Base-by-base conservation (phyloP, 306 rosid species). In the Trichosanthes truncata region DNA sequence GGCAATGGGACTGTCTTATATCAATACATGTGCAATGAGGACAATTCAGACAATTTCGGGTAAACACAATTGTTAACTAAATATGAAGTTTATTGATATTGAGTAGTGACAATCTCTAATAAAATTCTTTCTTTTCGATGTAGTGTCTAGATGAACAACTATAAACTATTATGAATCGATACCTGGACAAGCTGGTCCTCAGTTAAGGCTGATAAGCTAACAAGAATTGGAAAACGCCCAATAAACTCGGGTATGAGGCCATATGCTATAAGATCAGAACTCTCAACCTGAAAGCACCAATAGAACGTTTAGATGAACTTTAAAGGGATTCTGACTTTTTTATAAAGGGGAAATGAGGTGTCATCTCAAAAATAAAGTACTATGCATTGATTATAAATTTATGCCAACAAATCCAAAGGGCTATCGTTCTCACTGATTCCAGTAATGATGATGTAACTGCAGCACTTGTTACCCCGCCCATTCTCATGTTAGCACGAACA, bases 211-310 rank as follows among this genome's bases (percentile, higher is more conserved):
- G 89, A 85, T 84, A 92, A 87, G 83, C 95, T 94, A 71, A 94
- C 95, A 83, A 94, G 88, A 83, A 94, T 92, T 51, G 98, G 97
- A 84, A 94, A 94, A 72, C 98, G 90, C 74, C 98, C 98, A 69
- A 94, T 89, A 87, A 94, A 94, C 89, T 94, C 98, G n/a, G 98
- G 97, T 84, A 94, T 92, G 83, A 94, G 97, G 36, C 98, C 98
- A 84, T 88, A 94, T 20, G 97, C 92, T 83, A 94, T 91, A 62
- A 94, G 97, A 92, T 94, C 98, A 31, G 95, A 71, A 89, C 98
- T 94, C 86, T 92, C 98, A 81, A 89, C 98, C 98, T 94, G 93
- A 78, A 89, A 87, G 53, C 29, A 67, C 57, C 79, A 76, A 59
- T 62, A 21, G 12, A 83, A 55, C 45, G 10, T 40, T 56, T 59